phyloP scores from a whole-genome alignment of 805 yeast species.

The Hanseniaspora valbyensis region DNA sequence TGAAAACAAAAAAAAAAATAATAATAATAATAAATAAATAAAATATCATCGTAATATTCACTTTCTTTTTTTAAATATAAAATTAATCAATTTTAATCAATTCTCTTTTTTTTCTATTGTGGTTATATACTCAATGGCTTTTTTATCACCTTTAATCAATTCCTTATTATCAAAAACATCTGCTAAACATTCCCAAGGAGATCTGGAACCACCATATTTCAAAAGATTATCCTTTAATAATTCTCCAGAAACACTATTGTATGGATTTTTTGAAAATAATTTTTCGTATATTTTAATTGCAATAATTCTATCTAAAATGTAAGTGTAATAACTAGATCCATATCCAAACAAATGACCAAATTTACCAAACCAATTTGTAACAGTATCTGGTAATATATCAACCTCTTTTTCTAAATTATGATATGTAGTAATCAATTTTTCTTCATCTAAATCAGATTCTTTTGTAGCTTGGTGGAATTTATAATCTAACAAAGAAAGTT shows the following conservation, averaged over 20 bases:
- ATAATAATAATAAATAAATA: too few relatives aligned
- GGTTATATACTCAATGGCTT: slow-evolving; percentile 55
- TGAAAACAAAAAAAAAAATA: not conserved
- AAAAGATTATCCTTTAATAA: slow-evolving; percentile 58
- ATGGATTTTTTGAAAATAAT: slow-evolving; percentile 60
- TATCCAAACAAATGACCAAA: slow-evolving; percentile 89
- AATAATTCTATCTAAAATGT: slow-evolving; percentile 81
- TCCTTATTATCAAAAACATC: slow-evolving; percentile 59
- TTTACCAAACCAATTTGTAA: slow-evolving; percentile 84
- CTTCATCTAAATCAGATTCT: slow-evolving; percentile 44
- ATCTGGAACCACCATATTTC: slow-evolving; percentile 87
- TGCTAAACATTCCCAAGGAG: slow-evolving; percentile 79
- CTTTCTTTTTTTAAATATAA: slow-evolving; percentile 4
- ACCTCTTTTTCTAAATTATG: slow-evolving; percentile 52
- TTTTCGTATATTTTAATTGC: slow-evolving; percentile 76
- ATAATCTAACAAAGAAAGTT: slow-evolving; percentile 86
- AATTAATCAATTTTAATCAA: too few relatives aligned
- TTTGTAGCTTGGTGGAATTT: slow-evolving; percentile 44
- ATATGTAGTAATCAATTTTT: slow-evolving; percentile 33
- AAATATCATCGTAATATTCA: too few relatives aligned
- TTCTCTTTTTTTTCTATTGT: slow-evolving; percentile 21
- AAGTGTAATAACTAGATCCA: slow-evolving; percentile 89
- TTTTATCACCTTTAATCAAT: slow-evolving; percentile 53
- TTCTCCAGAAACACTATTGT: slow-evolving; percentile 62
- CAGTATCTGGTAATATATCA: slow-evolving; percentile 52